Conservation (phyloP, 78 protist species). For the Dictyostelium firmibasis region DNA sequence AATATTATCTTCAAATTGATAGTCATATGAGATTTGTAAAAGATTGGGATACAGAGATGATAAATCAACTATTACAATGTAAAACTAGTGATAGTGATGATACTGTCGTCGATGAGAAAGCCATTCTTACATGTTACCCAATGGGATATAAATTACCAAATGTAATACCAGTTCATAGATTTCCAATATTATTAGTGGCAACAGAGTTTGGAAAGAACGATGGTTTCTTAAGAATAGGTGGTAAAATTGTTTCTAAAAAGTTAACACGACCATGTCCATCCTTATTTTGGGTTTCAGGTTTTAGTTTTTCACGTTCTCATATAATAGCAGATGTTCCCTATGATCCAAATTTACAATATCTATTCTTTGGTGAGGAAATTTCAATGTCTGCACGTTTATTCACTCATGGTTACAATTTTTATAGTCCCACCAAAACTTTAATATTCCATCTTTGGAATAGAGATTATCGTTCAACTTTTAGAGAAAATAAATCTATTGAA, state of each 20-base stretch:
- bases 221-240: slow-evolving; percentile 53
- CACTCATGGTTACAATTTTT: slow-evolving; percentile 77
- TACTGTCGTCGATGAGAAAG: not conserved
- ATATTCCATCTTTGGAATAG: slow-evolving; percentile 82
- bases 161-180: slow-evolving; percentile 6
- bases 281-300: slow-evolving; percentile 81
- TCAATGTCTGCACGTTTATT: slow-evolving; percentile 71
- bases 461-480: slow-evolving; percentile 66
- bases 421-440: slow-evolving; percentile 42
- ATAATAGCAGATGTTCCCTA: slow-evolving; percentile 66
- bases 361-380: slow-evolving; percentile 86
- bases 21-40: slow-evolving; percentile 82
- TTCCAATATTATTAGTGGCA: slow-evolving; percentile 22
- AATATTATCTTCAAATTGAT: slow-evolving; percentile 74
- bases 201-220: slow-evolving; percentile 38
- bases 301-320: slow-evolving; percentile 46
- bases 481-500: slow-evolving; percentile 22
- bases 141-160: slow-evolving; percentile 71
- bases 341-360: slow-evolving; percentile 70
- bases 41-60: slow-evolving; percentile 65
- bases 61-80: not conserved
- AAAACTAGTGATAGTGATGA: not conserved
- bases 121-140: slow-evolving; percentile 77
- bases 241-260: not conserved
- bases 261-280: not conserved